Percentiles rank a stretch among this genome's conserved stretches.
Evolutionary conservation across 352 stramenopile genomes (phyloP).

Genomic region (Phytopythium aichiense): DNA sequence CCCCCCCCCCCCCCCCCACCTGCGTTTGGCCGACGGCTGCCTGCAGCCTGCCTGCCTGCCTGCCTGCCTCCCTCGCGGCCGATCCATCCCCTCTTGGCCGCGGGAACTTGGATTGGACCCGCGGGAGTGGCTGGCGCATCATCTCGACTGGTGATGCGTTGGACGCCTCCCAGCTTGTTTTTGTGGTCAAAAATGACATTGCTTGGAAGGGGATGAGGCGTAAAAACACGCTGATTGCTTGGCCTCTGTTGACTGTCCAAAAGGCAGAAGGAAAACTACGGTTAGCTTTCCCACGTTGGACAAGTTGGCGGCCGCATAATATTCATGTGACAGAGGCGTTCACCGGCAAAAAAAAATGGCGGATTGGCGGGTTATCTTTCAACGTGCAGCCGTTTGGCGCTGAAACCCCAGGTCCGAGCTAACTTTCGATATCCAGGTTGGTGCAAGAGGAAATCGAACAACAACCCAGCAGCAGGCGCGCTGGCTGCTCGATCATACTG

Average conservation of each 20-base stretch:
- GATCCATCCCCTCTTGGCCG: background rate
- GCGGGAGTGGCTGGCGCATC: background rate
- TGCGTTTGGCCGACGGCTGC: too few species aligned
- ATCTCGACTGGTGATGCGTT: background rate
- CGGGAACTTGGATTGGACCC: background rate
- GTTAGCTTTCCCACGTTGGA: background rate
- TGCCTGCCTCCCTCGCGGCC: background rate
- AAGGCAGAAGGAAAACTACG: background rate
- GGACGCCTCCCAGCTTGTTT: background rate
- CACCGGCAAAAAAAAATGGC: background rate
- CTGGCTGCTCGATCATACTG: background rate
- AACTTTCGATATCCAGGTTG: background rate
- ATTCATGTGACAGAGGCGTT: background rate
- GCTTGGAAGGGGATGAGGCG: background rate
- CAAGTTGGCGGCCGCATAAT: background rate
- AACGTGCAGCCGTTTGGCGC: background rate
- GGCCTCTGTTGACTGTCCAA: background rate
- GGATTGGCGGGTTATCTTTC: background rate
- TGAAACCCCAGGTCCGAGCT: background rate
- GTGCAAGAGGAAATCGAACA: constrained; percentile 4
- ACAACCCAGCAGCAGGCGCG: background rate
- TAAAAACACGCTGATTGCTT: constrained; percentile 7
- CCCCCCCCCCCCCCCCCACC: too few species aligned
- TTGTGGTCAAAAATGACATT: background rate
- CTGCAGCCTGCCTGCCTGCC: too few species aligned